Percentiles rank a stretch among this genome's conserved stretches.
phyloP scores from a whole-genome alignment of 208 protist genomes.

The Crithidia fasciculata region DNA sequence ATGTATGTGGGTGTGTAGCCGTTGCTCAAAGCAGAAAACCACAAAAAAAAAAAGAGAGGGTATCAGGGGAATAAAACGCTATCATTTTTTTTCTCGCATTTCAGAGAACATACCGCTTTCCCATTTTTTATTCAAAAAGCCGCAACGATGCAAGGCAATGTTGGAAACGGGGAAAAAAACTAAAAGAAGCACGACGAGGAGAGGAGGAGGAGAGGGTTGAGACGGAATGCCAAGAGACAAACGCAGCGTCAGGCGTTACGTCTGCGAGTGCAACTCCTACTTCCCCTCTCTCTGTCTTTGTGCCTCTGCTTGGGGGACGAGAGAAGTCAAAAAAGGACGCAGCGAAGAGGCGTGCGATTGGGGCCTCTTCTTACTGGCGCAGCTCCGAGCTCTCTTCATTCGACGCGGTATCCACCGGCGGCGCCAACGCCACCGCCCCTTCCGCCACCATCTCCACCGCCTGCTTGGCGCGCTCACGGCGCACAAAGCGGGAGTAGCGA shows the following conservation, averaged over 20 bases:
- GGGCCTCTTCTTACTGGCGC: not conserved
- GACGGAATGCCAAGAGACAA: too few relatives aligned
- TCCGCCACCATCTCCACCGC: slow-evolving; percentile 10
- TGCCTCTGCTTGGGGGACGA: too few relatives aligned
- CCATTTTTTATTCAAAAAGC: too few relatives aligned
- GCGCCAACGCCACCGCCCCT: not conserved
- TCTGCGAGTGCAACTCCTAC: too few relatives aligned
- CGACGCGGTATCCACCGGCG: not conserved
- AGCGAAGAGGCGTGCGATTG: too few relatives aligned
- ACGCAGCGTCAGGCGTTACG: too few relatives aligned
- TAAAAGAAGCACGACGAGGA: too few relatives aligned
- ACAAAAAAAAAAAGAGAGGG: not conserved
- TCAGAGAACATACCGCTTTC: not conserved
- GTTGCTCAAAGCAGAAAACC: not conserved
- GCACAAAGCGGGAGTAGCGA: slow-evolving; percentile 63
- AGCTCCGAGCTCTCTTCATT: slow-evolving; percentile 14
- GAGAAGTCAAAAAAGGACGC: too few relatives aligned
- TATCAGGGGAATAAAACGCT: not conserved
- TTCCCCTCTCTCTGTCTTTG: too few relatives aligned
- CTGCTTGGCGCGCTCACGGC: slow-evolving; percentile 34
- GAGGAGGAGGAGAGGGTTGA: too few relatives aligned
- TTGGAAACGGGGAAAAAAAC: too few relatives aligned
- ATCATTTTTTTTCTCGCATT: not conserved
- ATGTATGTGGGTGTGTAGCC: not conserved
- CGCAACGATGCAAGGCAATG: too few relatives aligned